phyloP scores from a whole-genome alignment of 306 rosid species.

The Adenanthera pavonina region DNA sequence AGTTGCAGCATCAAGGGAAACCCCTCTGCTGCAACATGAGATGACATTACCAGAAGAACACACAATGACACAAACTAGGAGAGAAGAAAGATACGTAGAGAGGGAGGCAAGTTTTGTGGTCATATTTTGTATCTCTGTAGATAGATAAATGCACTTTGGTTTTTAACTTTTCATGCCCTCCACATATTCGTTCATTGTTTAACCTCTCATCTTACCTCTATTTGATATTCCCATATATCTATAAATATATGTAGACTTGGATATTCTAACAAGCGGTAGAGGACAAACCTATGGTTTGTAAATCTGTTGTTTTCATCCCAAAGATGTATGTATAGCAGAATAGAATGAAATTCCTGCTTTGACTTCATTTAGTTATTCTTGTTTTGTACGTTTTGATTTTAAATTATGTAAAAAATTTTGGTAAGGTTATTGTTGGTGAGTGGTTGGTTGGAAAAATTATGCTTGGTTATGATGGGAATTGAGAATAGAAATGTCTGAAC shows the following conservation, averaged over 20 bases:
- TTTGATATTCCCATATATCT: constrained; percentile 12
- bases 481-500: not conserved
- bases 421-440: not conserved
- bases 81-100: not conserved
- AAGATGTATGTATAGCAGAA: not conserved
- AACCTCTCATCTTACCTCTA: constrained; percentile 4
- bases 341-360: not conserved
- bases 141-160: constrained; percentile 27
- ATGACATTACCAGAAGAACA: constrained; percentile 45
- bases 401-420: not conserved
- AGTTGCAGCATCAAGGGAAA: constrained; percentile 59
- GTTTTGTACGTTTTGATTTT: not conserved
- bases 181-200: constrained; percentile 38
- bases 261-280: not conserved
- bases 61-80: not conserved
- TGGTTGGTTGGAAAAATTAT: not conserved
- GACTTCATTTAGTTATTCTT: not conserved
- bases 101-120: constrained; percentile 52
- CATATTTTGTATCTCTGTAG: constrained; percentile 49
- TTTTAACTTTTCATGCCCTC: constrained; percentile 39
- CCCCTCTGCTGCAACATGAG: constrained; percentile 96
- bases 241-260: not conserved
- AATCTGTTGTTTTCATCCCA: not conserved
- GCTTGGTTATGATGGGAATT: not conserved
- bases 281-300: not conserved